Base-by-base conservation (phyloP, 2,329 filamentous ascomycete species). In the Ascochyta koolunga region DNA sequence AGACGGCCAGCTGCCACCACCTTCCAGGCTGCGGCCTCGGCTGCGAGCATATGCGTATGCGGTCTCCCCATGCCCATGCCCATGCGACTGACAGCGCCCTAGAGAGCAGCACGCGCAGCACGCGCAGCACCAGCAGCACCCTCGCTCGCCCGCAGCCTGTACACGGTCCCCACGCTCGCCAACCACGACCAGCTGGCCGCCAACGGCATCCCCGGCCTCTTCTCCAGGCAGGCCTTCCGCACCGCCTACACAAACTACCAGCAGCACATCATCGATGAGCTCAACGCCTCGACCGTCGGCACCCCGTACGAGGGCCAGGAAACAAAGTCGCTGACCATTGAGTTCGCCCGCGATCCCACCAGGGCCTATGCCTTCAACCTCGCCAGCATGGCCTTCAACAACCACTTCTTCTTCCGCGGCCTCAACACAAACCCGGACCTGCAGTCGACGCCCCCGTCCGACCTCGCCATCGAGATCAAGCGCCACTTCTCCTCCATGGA, bases 351-450 rank as follows among this genome's bases (percentile, higher is more conserved):
- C 75, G 85, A 95, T 69, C 89, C 93, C 38, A 82, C 82, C 64
- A 82, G 84, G 59, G 95, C 95, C 36, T 82, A 88, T 65, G 80
- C 89, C 73, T 99, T 99, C 86, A 99, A 98, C 84, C 86, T 96
- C 75, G 95, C 95, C 75, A 96, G 91, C 67, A 96, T 96, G 90
- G 90, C 91, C 50, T 89, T 90, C 83, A 98, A 98, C 85, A 97
- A 87, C 76, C 83, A 87, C 73, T 89, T 91, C 81, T 93, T 91
- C 84, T 93, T 93, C 83, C 74, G 84, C 64, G 77, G 81, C 58
- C 74, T 87, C 45, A 69, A 68, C 58, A 61, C 64, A 18, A 64
- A 66, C 53, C 64, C 70, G 2, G 49, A 67, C 43, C 37, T 67
- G 31, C 41, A 47, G 16, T 66, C 69, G 44, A 35, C 52, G 9